Evolutionary conservation across 108 stramenopile species (phyloP).

Genomic region (Cyclotella baltica): DNA sequence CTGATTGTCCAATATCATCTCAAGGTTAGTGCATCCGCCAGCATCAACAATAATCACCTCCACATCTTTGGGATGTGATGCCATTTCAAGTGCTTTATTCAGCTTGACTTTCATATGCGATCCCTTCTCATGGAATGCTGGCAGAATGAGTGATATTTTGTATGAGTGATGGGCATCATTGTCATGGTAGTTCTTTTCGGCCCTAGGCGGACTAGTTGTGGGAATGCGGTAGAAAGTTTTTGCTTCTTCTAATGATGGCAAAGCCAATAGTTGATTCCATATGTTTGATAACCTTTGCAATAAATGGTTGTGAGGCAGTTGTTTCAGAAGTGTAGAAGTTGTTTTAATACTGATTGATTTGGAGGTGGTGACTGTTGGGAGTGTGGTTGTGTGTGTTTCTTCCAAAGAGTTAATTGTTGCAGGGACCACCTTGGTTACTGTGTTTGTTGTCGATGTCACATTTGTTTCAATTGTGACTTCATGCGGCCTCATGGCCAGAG

Average conservation of each 20-base stretch:
- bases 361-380: slow-evolving; percentile 1
- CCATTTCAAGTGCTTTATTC: slow-evolving; percentile 26
- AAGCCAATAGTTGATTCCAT: slow-evolving; percentile 39
- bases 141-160: slow-evolving; percentile 71
- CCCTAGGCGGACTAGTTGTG: slow-evolving; percentile 1
- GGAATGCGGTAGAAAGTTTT: slow-evolving; percentile 28
- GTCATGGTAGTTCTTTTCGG: slow-evolving; percentile 7
- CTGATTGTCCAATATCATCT: slow-evolving; percentile 13
- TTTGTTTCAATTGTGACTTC: slow-evolving; percentile 22
- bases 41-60: slow-evolving; percentile 73
- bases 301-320: slow-evolving; percentile 30
- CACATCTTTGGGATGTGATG: slow-evolving; percentile 37
- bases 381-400: neutral
- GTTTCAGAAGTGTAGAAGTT: slow-evolving; percentile 26
- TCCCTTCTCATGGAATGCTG: slow-evolving; percentile 62
- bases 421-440: neutral
- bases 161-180: slow-evolving; percentile 24
- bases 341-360: neutral
- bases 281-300: slow-evolving; percentile 34
- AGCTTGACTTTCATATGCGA: slow-evolving; percentile 41
- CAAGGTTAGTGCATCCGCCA: slow-evolving; percentile 55
- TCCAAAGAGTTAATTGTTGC: neutral
- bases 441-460: slow-evolving; percentile 13
- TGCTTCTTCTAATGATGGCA: slow-evolving; percentile 49
- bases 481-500: slow-evolving; percentile 56